Base-by-base conservation (phyloP, 495 filamentous ascomycete genomes). In the Penicillium subrubescens region DNA sequence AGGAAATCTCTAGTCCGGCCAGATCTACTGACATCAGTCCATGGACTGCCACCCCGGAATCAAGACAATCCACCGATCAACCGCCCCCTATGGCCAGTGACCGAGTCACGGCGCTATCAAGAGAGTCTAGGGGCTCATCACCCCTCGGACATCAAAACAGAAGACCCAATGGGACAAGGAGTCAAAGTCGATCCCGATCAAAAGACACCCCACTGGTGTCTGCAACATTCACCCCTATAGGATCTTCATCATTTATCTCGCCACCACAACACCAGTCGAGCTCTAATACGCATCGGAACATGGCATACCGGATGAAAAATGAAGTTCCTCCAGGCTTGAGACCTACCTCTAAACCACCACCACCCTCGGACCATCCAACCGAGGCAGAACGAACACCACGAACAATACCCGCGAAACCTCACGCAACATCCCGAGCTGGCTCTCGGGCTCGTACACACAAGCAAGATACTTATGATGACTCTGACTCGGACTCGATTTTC, bases 401-500 rank as follows among this genome's bases (percentile, higher is more conserved):
- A 52, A 50, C 58, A 11, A 44, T 60, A n/a, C 58, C 33, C 3
- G n/a, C 23, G 17, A n/a, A 39, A 51, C 4, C 27, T 19, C 51
- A 34, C 17, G 8, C 44, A 46, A 25, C 44, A 21, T 7, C n/a
- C 39, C 29, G n/a, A n/a, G 29, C 57, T 15, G 41, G n/a, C 39
- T 48, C 57, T 39, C 29, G 25, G 33, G 6, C 27, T 27, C 29
- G 43, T 25, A 19, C 25, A 1, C 17, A 39, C 11, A 39, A 0
- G n/a, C 58, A 35, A 52, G 31, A 60, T 5, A 57, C 55, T 64
- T 37, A 23, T 54, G 31, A 59, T 29, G 21, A 11, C 8, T 67
- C 61, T 8, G 65, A 65, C 19, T 59, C 58, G 21, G 60, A 64
- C n/a, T 71, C 69, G 3, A 63, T 67, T 27, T 63, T 64, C 23